Percentiles rank a stretch among this genome's conserved stretches.
Evolutionary conservation across 208 protist species (phyloP).

Genomic region (Leishmania arabica): DNA sequence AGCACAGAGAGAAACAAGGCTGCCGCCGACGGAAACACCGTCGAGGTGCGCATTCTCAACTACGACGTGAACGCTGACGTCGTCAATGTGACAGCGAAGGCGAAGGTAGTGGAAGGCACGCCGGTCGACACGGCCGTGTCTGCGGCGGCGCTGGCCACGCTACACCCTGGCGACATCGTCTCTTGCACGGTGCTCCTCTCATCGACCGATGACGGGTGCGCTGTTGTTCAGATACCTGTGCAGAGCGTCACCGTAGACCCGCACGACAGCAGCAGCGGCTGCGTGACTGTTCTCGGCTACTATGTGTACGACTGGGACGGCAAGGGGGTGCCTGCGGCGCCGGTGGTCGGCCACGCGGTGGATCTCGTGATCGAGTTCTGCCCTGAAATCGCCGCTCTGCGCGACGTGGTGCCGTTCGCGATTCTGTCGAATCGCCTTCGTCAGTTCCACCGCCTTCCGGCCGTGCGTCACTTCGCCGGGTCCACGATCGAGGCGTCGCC

Average conservation of each 20-base stretch:
- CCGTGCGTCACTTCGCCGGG: conserved; percentile 31
- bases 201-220: conserved; percentile 81
- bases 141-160: conserved; percentile 32
- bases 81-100: conserved; percentile 69
- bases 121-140: conserved; percentile 55
- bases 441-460: conserved; percentile 42
- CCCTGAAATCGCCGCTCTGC: conserved; percentile 48
- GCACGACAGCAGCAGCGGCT: background rate
- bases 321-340: conserved; percentile 17
- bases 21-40: background rate
- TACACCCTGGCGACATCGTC: conserved; percentile 50
- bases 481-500: background rate
- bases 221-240: conserved; percentile 70
- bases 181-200: conserved; percentile 67
- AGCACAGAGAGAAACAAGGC: background rate
- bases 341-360: conserved; percentile 59
- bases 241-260: background rate
- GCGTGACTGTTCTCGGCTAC: conserved; percentile 69
- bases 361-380: conserved; percentile 68
- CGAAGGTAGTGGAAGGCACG: conserved; percentile 69
- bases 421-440: conserved; percentile 54
- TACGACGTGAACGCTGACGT: conserved; percentile 74
- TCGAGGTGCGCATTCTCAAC: conserved; percentile 85
- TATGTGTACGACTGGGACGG: conserved; percentile 70
- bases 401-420: conserved; percentile 65